A percentile compares a stretch with the other conserved stretches of the same genome.
These are phyloP conservation scores for Begonia fuchsioides DNA, from an alignment of 306 rosid species.

Conservation along the genomic window DNA sequence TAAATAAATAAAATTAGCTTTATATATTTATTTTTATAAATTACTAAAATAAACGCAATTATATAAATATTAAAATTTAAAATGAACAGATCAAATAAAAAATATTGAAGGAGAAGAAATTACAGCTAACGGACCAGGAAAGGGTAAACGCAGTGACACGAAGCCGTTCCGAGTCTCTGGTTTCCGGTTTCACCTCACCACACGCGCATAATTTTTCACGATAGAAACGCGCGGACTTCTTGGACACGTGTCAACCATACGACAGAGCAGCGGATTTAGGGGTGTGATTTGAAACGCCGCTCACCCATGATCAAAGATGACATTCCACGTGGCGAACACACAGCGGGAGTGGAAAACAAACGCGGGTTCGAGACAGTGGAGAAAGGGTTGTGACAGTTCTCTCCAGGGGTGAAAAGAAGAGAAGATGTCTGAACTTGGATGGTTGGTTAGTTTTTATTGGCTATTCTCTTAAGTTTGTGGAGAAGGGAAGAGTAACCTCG, in stretches of 20 bases:
- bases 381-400: neutral
- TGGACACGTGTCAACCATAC: accelerated
- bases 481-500: conserved; percentile 55
- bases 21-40: too few species aligned
- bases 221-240: neutral
- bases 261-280: too few species aligned
- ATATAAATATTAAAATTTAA: too few species aligned
- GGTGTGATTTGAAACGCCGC: too few species aligned
- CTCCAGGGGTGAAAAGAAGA: neutral
- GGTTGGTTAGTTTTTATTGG: conserved; percentile 73
- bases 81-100: too few species aligned
- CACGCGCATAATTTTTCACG: conserved; percentile 6
- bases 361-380: neutral
- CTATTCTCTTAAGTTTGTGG: conserved; percentile 46
- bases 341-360: neutral
- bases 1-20: too few species aligned
- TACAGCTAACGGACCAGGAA: neutral
- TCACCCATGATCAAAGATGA: too few species aligned
- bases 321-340: too few species aligned
- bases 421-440: conserved; percentile 1
- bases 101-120: too few species aligned
- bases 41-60: too few species aligned
- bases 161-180: conserved; percentile 18
- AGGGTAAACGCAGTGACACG: conserved; percentile 24
- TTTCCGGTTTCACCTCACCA: conserved; percentile 4